These are phyloP conservation scores for Colletotrichum theobromicola DNA, from an alignment of 2,329 filamentous ascomycete genomes.

Conservation along the genomic window DNA sequence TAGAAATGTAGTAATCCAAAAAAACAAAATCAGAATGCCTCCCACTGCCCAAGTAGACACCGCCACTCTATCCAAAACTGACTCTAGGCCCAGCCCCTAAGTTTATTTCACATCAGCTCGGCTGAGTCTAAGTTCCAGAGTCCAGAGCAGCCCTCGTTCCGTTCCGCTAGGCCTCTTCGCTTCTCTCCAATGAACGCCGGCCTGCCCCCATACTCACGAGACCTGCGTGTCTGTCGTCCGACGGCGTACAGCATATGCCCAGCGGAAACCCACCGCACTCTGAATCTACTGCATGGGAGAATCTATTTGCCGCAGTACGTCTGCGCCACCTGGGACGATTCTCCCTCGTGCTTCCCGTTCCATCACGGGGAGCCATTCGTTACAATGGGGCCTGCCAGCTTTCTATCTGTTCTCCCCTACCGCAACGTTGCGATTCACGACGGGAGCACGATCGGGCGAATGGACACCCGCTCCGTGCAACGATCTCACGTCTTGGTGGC, in stretches of 20 bases:
- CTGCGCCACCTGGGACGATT: background rate
- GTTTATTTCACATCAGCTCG: background rate
- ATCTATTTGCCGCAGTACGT: background rate
- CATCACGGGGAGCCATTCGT: background rate
- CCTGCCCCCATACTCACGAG: background rate
- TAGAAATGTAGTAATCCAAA: background rate
- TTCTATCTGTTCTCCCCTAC: background rate
- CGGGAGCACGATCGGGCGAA: background rate
- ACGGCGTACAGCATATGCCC: background rate
- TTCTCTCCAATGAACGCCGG: background rate
- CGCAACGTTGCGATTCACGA: background rate
- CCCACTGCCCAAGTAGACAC: background rate
- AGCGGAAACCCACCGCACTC: background rate
- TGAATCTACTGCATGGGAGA: background rate
- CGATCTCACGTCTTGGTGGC: background rate
- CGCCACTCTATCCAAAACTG: background rate
- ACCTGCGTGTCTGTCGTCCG: slow-evolving; percentile 3
- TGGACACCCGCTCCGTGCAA: background rate
- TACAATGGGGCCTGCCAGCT: background rate
- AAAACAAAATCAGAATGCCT: too few species aligned
- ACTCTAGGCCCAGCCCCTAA: background rate
- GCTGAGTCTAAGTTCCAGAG: background rate
- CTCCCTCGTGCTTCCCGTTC: background rate
- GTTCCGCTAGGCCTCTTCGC: background rate
- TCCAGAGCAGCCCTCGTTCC: background rate